A percentile compares a stretch with the other conserved stretches of the same genome.
phyloP scores from a whole-genome alignment of 306 rosid genomes.

The Dalbergia cultrata region DNA sequence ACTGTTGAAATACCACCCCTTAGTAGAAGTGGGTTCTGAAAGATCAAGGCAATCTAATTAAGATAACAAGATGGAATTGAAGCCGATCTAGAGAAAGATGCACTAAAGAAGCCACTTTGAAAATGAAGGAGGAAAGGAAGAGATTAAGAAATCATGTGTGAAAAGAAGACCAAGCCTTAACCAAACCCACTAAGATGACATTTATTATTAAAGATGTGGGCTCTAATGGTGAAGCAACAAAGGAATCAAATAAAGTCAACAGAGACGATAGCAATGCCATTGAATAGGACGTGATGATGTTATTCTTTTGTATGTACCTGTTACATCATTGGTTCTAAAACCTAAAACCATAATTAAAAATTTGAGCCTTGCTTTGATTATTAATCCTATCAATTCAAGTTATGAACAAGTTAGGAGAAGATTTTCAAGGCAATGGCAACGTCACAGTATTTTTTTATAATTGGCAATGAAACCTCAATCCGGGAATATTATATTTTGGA shows the following conservation, averaged over 20 bases:
- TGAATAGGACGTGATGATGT: constrained; percentile 39
- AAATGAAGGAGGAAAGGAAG: neutral
- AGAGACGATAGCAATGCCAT: constrained; percentile 46
- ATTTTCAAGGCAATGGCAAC: constrained; percentile 48
- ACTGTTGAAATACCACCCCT: neutral
- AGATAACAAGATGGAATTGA: neutral
- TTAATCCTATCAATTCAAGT: constrained; percentile 16
- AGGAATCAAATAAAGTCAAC: constrained; percentile 46
- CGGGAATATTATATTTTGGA: constrained; percentile 43
- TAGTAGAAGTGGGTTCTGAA: constrained; percentile 18
- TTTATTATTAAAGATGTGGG: constrained; percentile 17
- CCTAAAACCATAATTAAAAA: constrained; percentile 41
- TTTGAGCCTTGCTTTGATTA: constrained; percentile 28
- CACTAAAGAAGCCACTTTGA: neutral
- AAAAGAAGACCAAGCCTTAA: constrained; percentile 47
- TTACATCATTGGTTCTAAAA: constrained; percentile 32
- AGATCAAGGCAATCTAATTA: constrained; percentile 22
- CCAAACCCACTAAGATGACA: constrained; percentile 36
- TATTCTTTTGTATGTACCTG: constrained; percentile 1
- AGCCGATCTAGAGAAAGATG: neutral
- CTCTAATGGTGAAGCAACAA: constrained; percentile 37
- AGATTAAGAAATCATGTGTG: constrained; percentile 27
- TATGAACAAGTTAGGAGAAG: constrained; percentile 19
- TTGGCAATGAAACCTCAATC: constrained; percentile 51
- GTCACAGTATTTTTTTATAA: constrained; percentile 47